Base-by-base conservation (phyloP, 2,329 filamentous ascomycete genomes). In the Dothiorella sarmentorum region DNA sequence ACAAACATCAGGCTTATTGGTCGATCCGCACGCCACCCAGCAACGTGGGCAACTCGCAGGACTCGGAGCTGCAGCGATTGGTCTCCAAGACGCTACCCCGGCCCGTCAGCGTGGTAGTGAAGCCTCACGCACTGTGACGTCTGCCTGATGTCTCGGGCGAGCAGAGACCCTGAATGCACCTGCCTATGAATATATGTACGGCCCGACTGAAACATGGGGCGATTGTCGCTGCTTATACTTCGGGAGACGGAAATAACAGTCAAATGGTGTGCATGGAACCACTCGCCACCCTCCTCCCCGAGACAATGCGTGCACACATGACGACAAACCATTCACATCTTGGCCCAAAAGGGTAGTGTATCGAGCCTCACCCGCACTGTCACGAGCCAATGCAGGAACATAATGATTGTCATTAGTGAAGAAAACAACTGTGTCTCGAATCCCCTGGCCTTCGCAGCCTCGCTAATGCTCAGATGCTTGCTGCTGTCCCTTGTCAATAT, bases 301-400 rank as follows among this genome's bases (percentile, higher is more conserved):
- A 53, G 49, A 53, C 49, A 40, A n/a, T 13, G 47, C 49, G 6
- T 15, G 35, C 22, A n/a, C 49, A 17, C 49, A 53, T 53, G 49
- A 53, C 49, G 49, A 22, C 24, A 42, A 29, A 13, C 49, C 9
- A 24, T 53, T 35, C 35, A 53, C 35, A 11, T 53, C 10, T 13
- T 7, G n/a, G 18, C 49, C 35, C 33, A 40, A 53, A 31, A n/a
- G 29, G n/a, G 33, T 17, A 53, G 20, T 26, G 15, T 35, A 11
- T 27, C 37, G 33, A 53, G 49, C 49, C 49, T 53, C 49, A 53
- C 24, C 49, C 35, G 33, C 49, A 40, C 18, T 17, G 35, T 53
- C 49, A 53, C 49, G 20, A 53, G 49, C 49, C 35, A n/a, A 53
- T 40, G 49, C 49, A 53, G 49, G 49, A 53, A 53, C 49, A 40